phyloP scores from a whole-genome alignment of 2,329 filamentous ascomycete genomes.

The Endocalyx cinctus region DNA sequence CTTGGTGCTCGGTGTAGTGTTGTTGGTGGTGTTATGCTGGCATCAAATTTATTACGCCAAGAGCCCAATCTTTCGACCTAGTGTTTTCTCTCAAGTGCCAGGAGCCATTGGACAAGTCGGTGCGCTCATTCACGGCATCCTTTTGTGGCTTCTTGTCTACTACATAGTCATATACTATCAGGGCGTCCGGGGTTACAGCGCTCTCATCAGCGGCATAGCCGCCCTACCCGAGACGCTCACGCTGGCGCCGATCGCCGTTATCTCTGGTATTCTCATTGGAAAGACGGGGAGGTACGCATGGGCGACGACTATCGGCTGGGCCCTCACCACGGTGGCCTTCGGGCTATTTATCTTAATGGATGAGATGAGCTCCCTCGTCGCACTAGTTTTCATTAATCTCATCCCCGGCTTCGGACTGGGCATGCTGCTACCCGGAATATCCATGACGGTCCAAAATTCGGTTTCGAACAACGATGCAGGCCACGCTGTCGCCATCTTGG shows the following conservation, averaged over 20 bases:
- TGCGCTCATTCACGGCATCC: neutral
- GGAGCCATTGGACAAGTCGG: neutral
- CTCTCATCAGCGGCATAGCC: neutral
- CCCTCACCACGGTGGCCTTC: neutral
- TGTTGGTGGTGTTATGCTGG: slow-evolving; percentile 18
- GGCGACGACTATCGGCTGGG: neutral
- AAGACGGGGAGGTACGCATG: neutral
- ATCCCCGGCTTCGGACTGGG: neutral
- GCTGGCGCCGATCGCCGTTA: neutral
- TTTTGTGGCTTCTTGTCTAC: neutral
- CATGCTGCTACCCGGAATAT: neutral
- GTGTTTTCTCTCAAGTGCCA: neutral
- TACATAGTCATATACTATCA: slow-evolving; percentile 1
- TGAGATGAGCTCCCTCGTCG: neutral
- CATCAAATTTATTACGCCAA: slow-evolving; percentile 6
- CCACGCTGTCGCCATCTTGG: too few species aligned
- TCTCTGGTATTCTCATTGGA: neutral
- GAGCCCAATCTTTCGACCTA: neutral
- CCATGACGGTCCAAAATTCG: neutral
- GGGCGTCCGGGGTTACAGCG: neutral
- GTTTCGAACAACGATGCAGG: too few species aligned
- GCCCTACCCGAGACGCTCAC: neutral
- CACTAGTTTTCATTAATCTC: neutral
- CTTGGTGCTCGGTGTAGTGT: too few species aligned
- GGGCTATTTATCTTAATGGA: neutral